Evolutionary conservation across 176 grass and related monocot genomes (phyloP).

Genomic region (Typha latifolia): DNA sequence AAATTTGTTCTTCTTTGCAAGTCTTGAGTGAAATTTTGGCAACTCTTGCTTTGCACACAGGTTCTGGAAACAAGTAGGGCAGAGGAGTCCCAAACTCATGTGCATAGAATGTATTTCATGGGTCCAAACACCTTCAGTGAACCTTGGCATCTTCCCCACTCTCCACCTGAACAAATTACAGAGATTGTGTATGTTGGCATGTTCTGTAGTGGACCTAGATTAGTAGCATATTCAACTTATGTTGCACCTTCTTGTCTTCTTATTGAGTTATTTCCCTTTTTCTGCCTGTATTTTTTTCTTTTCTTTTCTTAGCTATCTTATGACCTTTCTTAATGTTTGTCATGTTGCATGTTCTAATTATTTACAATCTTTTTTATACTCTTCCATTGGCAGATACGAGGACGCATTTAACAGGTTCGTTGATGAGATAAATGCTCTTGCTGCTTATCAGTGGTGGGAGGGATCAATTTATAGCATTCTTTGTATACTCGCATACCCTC

Average conservation of each 20-base stretch:
- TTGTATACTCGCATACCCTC: slow-evolving; percentile 70
- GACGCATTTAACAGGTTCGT: slow-evolving; percentile 93
- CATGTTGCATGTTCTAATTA: slow-evolving; percentile 13
- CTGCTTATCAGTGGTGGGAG: slow-evolving; percentile 99
- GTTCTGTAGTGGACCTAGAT: slow-evolving; percentile 4
- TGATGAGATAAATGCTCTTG: slow-evolving; percentile 91
- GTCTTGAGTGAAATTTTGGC: slow-evolving; percentile 15
- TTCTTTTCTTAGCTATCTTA: slow-evolving; percentile 8
- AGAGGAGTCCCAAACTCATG: slow-evolving; percentile 93
- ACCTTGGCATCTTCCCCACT: slow-evolving; percentile 95
- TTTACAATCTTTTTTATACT: slow-evolving; percentile 12
- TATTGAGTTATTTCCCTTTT: slow-evolving; percentile 1
- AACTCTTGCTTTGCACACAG: slow-evolving; percentile 30
- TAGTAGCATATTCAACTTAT: slow-evolving; percentile 9
- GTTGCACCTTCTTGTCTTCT: slow-evolving; percentile 21
- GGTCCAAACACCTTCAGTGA: slow-evolving; percentile 96
- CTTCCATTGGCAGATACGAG: slow-evolving; percentile 43
- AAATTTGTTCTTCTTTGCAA: neutral
- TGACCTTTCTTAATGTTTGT: slow-evolving; percentile 9
- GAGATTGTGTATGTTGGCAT: slow-evolving; percentile 88
- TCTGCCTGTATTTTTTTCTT: neutral
- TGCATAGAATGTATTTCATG: slow-evolving; percentile 99
- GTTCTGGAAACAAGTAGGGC: slow-evolving; percentile 97
- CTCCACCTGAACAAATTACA: slow-evolving; percentile 72
- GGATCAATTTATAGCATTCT: slow-evolving; percentile 83